Evolutionary conservation across 306 rosid species (phyloP).

Genomic region (Vigna reflexopilosa): DNA sequence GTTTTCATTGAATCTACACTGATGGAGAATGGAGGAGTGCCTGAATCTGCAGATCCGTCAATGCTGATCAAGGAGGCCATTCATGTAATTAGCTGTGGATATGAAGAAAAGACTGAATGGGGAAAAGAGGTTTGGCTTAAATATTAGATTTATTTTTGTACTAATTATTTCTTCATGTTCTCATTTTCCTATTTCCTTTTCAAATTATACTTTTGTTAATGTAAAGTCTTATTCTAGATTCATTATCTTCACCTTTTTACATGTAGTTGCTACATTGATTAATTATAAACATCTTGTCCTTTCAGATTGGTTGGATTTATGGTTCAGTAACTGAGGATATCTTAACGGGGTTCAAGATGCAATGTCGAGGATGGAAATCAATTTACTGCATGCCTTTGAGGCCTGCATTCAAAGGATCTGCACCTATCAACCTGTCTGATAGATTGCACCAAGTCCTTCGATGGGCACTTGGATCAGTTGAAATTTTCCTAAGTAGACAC

Average conservation of each 20-base stretch:
- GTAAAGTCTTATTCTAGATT: conserved; percentile 12
- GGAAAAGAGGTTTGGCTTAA: conserved; percentile 83
- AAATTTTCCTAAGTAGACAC: conserved; percentile 94
- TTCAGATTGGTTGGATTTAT: conserved; percentile 97
- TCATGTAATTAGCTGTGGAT: conserved; percentile 94
- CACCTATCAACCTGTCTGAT: conserved; percentile 95
- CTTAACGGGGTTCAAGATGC: conserved; percentile 97
- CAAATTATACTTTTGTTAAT: conserved; percentile 3
- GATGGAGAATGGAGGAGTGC: conserved; percentile 92
- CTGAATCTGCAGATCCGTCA: conserved; percentile 80
- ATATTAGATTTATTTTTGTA: conserved; percentile 33
- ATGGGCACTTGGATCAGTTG: conserved; percentile 99
- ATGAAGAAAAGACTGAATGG: conserved; percentile 98
- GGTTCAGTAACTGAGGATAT: conserved; percentile 99
- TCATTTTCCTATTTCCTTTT: conserved; percentile 26
- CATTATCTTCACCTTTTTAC: conserved; percentile 4
- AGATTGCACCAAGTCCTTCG: conserved; percentile 96
- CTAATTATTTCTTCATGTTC: conserved; percentile 35
- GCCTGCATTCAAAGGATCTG: conserved; percentile 99
- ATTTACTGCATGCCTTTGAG: conserved; percentile 96
- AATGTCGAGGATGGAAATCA: conserved; percentile 98
- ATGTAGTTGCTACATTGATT: conserved; percentile 26
- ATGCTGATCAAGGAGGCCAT: conserved; percentile 90
- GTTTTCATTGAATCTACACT: conserved; percentile 94
- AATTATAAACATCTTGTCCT: conserved; percentile 31